Evolutionary conservation across 345 rosid genomes (phyloP), one percentile per base, ranked within the genome.

Genomic region (Hibiscus mutabilis): DNA sequence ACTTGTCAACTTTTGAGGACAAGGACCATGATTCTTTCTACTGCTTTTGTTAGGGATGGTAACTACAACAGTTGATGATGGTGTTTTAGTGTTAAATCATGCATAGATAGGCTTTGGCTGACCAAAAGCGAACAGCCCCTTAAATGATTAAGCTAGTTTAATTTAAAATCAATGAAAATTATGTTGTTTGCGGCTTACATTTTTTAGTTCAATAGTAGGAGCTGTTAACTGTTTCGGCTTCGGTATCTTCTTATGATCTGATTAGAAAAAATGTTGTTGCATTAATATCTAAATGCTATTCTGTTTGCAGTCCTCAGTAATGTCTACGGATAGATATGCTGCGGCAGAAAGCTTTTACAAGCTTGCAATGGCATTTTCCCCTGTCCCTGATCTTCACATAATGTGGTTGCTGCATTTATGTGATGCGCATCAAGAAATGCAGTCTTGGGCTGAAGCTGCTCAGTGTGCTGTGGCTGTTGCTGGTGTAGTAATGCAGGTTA

Each of bases 391-490:
- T 83, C 99, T 95, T 83, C 98, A 95, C 81, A 92, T 95, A 64
- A 95, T 95, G 99, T 95, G 99, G 99, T 86, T 95, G 77, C 78
- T 95, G 75, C 99, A 95, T 87, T 80, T 95, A 57, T 95, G 99
- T 74, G 99, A 95, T 83, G 98, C 99, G 0, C 99, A 92, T 84
- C 99, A 95, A 83, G 99, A 95, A 86, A 95, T 95, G 98, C 99
- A 92, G 82, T 92, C 99, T 55, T 95, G 89, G 87, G 98, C 99
- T 77, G 98, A 95, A 84, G 97, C 99, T 74, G 99, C 99, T 13
- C 87, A 95, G 37, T 66, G 70, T 46, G 70, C 70, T 15, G 70
- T 66, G 70, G 70, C 70, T 15, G 70, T 66, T 66, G 70, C 70
- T 27, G 70, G 70, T 47, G 70, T 66, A 47, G 56, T 66, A 66